Evolutionary conservation across 139 green algal species (phyloP).

Genomic region (Zygnema circumcarinatum): DNA sequence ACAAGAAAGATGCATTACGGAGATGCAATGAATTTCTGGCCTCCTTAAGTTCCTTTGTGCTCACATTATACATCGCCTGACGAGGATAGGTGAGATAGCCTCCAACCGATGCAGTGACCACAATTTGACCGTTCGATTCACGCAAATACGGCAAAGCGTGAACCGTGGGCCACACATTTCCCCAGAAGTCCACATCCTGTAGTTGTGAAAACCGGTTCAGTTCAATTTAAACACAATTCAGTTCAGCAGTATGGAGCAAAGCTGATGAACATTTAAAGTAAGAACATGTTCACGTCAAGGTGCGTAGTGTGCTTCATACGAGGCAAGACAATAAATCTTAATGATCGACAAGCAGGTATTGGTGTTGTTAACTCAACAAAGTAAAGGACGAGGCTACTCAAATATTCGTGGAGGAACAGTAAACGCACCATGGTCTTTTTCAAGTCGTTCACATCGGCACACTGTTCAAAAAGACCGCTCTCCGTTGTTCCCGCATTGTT

Average conservation of each 20-base stretch:
- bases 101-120: constrained; percentile 56
- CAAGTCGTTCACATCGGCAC: neutral
- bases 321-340: no score
- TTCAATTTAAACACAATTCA: neutral
- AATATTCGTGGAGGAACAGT: no score
- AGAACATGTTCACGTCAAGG: neutral
- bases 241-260: neutral
- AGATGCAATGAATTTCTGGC: no score
- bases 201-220: no score
- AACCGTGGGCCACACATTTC: constrained; percentile 53
- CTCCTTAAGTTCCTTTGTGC: no score
- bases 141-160: constrained; percentile 52
- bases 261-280: neutral
- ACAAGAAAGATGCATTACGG: no score
- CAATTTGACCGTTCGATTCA: constrained; percentile 33
- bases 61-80: constrained; percentile 57
- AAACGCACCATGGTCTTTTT: constrained; percentile 17
- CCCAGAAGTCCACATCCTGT: constrained; percentile 56
- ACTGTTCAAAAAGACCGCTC: constrained; percentile 42
- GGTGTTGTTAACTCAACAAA: no score
- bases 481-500: constrained; percentile 57
- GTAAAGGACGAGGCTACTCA: no score
- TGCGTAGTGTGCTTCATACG: no score
- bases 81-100: constrained; percentile 42
- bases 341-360: no score